Base-by-base conservation (phyloP, 2,329 filamentous ascomycete species). In the Dryadomyces quercivorus region DNA sequence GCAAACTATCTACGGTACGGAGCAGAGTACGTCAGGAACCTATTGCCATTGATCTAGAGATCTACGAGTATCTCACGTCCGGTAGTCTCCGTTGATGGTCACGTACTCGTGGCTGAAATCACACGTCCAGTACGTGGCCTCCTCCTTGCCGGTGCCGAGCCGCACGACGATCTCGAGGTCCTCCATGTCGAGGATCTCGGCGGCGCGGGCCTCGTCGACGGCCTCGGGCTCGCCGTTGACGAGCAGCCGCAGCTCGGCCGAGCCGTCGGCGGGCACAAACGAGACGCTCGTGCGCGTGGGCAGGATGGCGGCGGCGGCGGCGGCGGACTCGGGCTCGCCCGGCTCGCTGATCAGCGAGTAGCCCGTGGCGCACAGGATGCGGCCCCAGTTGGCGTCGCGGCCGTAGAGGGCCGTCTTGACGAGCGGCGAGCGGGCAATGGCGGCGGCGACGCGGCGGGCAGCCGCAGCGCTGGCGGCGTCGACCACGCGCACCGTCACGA, bases 321-420 rank as follows among this genome's bases (percentile, higher is more conserved):
- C 22, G 13, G 45, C 22, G 1, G 84, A 80, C 56, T 75, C 78
- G 43, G 73, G 70, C 61, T 74, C 68, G 1, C 77, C 79, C 0
- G 78, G 80, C 60, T 80, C 78, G 2, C 96, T 78, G 58, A 84
- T 75, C 49, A 82, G 71, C 15, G 81, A 75, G 66, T 97, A 97
- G 3, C 93, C 93, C 5, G 91, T 90, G 1, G 93, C 92, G 68
- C 93, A 97, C 31, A 97, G 78, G 59, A 98, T 95, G 54, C 93
- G 89, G 38, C 93, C 93, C 93, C 93, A 98, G 75, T 98, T 98
- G 18, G 93, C 93, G 67, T 98, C 93, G 67, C 90, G 89, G 60
- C 93, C 93, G 69, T 98, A 98, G 44, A 98, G 76, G 0, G 93
- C 93, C 0, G 93, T 98, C 76, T 98, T 98, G 62, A 98, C 93